A percentile compares a stretch with the other conserved stretches of the same genome.
phyloP scores from a whole-genome alignment of 495 filamentous ascomycete species.

The Staphylotrichum tortipilum region DNA sequence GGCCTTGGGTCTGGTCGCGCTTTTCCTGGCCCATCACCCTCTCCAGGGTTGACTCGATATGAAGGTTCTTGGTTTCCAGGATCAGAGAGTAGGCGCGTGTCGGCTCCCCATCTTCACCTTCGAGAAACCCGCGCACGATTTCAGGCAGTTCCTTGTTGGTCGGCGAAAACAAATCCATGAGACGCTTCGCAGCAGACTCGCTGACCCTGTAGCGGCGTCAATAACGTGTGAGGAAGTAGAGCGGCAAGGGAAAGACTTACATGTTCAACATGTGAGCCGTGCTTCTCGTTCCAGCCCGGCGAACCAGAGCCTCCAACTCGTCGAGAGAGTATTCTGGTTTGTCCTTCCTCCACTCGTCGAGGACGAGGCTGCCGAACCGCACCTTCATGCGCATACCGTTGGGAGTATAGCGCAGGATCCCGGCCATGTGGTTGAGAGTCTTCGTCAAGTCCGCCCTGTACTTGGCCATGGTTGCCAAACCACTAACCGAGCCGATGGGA shows the following conservation, averaged over 20 bases:
- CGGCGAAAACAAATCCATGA: background rate
- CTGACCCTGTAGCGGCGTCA: background rate
- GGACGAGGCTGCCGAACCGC: constrained; percentile 45
- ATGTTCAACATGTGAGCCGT: constrained; percentile 25
- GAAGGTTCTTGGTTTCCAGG: constrained; percentile 15
- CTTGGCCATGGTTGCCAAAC: background rate
- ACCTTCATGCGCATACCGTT: constrained; percentile 41
- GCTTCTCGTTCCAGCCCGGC: constrained; percentile 20
- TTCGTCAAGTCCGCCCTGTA: constrained; percentile 8
- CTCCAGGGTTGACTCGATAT: constrained; percentile 6
- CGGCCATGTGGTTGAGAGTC: background rate
- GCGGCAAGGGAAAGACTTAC: constrained; percentile 18
- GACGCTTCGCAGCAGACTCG: background rate
- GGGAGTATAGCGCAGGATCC: constrained; percentile 7
- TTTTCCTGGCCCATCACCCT: background rate
- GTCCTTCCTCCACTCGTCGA: constrained; percentile 37
- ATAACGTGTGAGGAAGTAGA: background rate
- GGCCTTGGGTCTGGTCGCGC: background rate
- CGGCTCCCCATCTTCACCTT: background rate
- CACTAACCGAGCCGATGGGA: background rate
- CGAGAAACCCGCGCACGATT: background rate
- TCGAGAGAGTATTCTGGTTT: constrained; percentile 33
- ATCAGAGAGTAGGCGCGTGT: constrained; percentile 2
- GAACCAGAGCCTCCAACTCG: constrained; percentile 44
- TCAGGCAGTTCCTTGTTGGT: background rate